Evolutionary conservation across 2,329 filamentous ascomycete genomes (phyloP), one percentile per base, ranked within the genome.

Genomic region (Stagonosporopsis rhizophila): DNA sequence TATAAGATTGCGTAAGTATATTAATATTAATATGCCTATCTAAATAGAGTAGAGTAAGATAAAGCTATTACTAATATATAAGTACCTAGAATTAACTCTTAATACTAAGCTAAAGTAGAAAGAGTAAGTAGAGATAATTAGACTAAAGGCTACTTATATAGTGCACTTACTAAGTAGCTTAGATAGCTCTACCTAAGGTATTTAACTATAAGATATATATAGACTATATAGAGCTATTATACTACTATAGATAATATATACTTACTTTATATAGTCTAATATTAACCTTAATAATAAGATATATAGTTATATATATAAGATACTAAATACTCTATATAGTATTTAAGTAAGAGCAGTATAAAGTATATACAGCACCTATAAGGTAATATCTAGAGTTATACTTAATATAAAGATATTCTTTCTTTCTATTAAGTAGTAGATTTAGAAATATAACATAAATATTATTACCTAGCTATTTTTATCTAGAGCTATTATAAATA

Each of bases 181-280:
- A n/a, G n/a, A n/a, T n/a, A n/a, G n/a, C n/a, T n/a, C n/a, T n/a
- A n/a, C n/a, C n/a, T n/a, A n/a, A n/a, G n/a, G n/a, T n/a, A n/a
- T n/a, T n/a, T n/a, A n/a, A n/a, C n/a, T n/a, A n/a, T n/a, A n/a
- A n/a, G n/a, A n/a, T n/a, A n/a, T n/a, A n/a, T n/a, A n/a, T n/a
- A n/a, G n/a, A n/a, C n/a, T 73, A 34, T 75, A 73, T 47, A 38
- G 66, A 59, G 70, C 58, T 38, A 65, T 70, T 8, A 52, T 67
- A 17, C 57, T 74, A 20, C 69, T 62, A 4, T 61, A 74, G 56
- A 62, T 76, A 27, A 62, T 75, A 27, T 76, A 68, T 44, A 60
- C 64, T 4, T 67, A 64, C 52, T 68, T 62, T n/a, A 62, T 65
- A 38, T 75, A 55, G 70, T 56, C 25, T 39, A 64, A 61, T 39